phyloP scores from a whole-genome alignment of 2,329 filamentous ascomycete genomes.

The Cladophialophora exuberans region DNA sequence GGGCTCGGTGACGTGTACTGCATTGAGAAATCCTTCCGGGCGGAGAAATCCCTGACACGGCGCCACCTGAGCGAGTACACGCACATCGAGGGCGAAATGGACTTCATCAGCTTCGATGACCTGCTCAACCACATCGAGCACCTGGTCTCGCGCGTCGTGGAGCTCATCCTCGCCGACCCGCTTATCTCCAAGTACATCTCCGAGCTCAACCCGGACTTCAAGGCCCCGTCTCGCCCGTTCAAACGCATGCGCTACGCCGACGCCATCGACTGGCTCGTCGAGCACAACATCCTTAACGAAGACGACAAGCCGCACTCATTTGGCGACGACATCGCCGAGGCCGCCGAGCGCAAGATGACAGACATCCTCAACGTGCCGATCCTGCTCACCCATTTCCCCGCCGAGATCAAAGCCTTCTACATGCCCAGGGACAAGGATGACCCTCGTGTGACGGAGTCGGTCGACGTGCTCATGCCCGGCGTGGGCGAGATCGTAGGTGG shows the following conservation, averaged over 20 bases:
- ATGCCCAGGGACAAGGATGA: constrained; percentile 89
- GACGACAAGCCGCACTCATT: constrained; percentile 82
- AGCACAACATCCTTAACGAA: constrained; percentile 87
- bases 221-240: constrained; percentile 81
- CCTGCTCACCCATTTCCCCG: constrained; percentile 95
- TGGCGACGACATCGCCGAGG: constrained; percentile 97
- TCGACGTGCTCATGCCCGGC: constrained; percentile 86
- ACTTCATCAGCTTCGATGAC: constrained; percentile 92
- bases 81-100: constrained; percentile 93
- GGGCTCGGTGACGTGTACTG: constrained; percentile 95
- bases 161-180: constrained; percentile 74
- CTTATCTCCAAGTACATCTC: constrained; percentile 73
- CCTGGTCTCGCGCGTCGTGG: constrained; percentile 83
- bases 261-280: constrained; percentile 89
- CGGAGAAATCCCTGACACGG: constrained; percentile 92
- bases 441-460: constrained; percentile 83
- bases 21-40: constrained; percentile 97
- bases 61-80: constrained; percentile 96
- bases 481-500: constrained; percentile 97
- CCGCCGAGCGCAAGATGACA: constrained; percentile 94
- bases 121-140: constrained; percentile 85
- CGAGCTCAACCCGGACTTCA: constrained; percentile 88
- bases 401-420: constrained; percentile 98
- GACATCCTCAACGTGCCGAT: constrained; percentile 95
- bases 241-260: constrained; percentile 93